Evolutionary conservation across 148 eudicot genomes (phyloP).

Genomic region (Rhododendron ovatum): DNA sequence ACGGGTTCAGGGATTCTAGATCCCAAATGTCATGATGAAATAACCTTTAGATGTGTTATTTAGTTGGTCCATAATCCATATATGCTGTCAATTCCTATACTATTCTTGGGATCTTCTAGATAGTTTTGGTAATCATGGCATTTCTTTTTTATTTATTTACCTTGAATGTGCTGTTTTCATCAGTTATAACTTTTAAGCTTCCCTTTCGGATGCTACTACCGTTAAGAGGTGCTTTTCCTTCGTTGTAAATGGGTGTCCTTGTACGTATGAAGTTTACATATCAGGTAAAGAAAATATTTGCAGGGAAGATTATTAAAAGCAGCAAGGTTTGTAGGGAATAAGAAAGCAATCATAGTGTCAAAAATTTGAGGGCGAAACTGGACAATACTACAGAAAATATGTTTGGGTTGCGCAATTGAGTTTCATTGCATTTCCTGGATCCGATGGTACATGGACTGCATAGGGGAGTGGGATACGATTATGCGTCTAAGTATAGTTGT

Average conservation of each 20-base stretch:
- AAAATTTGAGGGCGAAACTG: not conserved
- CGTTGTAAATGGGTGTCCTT: not conserved
- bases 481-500: no score
- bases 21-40: not conserved
- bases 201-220: not conserved
- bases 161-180: not conserved
- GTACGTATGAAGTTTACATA: not conserved
- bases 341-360: not conserved
- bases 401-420: not conserved
- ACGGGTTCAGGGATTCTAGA: not conserved
- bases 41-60: not conserved
- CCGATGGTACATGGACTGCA: not conserved
- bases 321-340: not conserved
- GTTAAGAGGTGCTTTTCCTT: not conserved
- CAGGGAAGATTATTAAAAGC: not conserved
- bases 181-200: not conserved
- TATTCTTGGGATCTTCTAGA: not conserved
- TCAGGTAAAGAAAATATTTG: not conserved
- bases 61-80: not conserved
- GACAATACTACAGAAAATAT: not conserved
- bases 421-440: not conserved
- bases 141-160: not conserved
- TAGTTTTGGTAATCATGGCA: not conserved
- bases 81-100: not conserved
- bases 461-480: no score